Conservation (phyloP, 73 alveolate species). For the Breviolum minutum region DNA sequence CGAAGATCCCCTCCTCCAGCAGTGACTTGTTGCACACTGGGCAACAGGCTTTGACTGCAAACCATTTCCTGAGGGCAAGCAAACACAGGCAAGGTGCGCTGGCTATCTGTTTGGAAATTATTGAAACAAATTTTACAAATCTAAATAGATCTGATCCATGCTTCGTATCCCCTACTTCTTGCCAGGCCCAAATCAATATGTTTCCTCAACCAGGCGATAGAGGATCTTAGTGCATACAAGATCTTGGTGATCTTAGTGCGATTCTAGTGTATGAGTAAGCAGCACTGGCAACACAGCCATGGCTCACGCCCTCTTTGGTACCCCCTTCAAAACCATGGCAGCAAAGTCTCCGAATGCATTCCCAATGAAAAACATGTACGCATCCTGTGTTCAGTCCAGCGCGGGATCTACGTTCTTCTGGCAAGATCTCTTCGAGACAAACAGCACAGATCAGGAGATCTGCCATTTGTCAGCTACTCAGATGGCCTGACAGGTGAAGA, state of each 20-base stretch:
- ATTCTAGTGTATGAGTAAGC: no score
- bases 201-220: no score
- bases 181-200: no score
- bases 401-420: constrained; percentile 42
- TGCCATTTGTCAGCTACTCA: neutral
- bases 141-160: no score
- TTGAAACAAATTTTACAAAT: neutral
- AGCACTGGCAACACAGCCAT: no score
- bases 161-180: no score
- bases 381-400: constrained; percentile 72
- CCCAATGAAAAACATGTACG: constrained; percentile 80
- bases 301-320: neutral
- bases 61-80: constrained; percentile 49
- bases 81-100: no score
- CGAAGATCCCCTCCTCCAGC: constrained; percentile 85
- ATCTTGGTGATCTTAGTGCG: no score
- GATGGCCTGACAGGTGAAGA: neutral
- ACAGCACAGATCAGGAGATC: constrained; percentile 68
- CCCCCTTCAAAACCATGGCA: neutral
- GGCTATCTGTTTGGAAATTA: neutral
- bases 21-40: constrained; percentile 63
- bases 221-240: no score
- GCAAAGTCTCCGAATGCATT: constrained; percentile 71
- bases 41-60: constrained; percentile 63
- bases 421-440: constrained; percentile 55